These are phyloP conservation scores for Peronosclerospora sorghi DNA, from an alignment of 352 stramenopile genomes.

Conservation along the genomic window DNA sequence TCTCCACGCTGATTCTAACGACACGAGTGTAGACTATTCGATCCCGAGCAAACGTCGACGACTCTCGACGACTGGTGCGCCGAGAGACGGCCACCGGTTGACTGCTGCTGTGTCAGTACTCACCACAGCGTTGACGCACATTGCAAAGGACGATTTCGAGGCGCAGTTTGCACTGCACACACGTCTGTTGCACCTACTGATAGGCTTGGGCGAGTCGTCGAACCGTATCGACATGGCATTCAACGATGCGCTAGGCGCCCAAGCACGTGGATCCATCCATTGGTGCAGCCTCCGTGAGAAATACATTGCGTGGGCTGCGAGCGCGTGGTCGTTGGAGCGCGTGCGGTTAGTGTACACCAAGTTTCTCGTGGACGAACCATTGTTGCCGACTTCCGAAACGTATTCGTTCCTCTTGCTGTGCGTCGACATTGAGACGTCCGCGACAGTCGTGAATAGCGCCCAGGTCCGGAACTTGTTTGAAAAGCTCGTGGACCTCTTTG, in stretches of 20 bases:
- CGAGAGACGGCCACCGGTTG: slow-evolving; percentile 19
- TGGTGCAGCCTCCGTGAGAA: slow-evolving; percentile 55
- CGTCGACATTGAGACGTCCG: slow-evolving; percentile 59
- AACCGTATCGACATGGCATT: slow-evolving; percentile 35
- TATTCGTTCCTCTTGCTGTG: slow-evolving; percentile 56
- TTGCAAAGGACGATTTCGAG: slow-evolving; percentile 28
- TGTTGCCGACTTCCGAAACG: slow-evolving; percentile 51
- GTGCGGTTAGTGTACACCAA: slow-evolving; percentile 48
- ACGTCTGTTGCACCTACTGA: slow-evolving; percentile 45
- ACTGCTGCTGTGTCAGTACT: slow-evolving; percentile 33
- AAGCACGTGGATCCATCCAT: slow-evolving; percentile 32
- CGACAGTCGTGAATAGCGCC: slow-evolving; percentile 19
- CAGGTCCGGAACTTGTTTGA: slow-evolving; percentile 65
- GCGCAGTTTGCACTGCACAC: slow-evolving; percentile 38
- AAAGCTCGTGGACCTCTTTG: slow-evolving; percentile 75
- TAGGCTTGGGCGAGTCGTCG: slow-evolving; percentile 16
- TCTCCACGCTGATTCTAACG: slow-evolving; percentile 32
- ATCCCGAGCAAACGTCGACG: slow-evolving; percentile 42
- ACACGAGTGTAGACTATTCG: slow-evolving; percentile 1
- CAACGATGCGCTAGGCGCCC: slow-evolving; percentile 33
- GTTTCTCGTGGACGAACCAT: slow-evolving; percentile 54
- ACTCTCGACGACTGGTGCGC: slow-evolving; percentile 1
- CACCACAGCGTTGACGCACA: slow-evolving; percentile 29
- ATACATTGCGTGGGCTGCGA: slow-evolving; percentile 49
- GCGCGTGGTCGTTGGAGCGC: slow-evolving; percentile 19